phyloP scores from a whole-genome alignment of 2,329 filamentous ascomycete species.

The Trichocomaceae sp. region DNA sequence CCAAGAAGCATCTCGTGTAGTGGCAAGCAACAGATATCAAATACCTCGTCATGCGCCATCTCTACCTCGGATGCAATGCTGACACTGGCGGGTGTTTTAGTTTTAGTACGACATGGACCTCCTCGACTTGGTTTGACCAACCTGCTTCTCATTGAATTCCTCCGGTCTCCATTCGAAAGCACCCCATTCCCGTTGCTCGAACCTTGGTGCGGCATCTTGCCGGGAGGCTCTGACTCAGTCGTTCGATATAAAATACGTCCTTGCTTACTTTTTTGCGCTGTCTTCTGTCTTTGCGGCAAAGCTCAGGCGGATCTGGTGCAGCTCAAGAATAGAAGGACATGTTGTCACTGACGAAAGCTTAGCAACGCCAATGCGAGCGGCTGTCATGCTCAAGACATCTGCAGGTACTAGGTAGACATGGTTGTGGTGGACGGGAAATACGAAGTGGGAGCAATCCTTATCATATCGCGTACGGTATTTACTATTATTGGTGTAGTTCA shows the following conservation, averaged over 20 bases:
- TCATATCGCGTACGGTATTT: conserved; percentile 10
- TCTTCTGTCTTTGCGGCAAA: neutral
- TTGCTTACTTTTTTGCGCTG: neutral
- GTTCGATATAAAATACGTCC: neutral
- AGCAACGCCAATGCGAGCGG: neutral
- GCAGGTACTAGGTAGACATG: no score
- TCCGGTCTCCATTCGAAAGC: conserved; percentile 22
- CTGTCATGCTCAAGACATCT: neutral
- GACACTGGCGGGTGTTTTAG: conserved; percentile 33
- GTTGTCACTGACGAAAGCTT: neutral
- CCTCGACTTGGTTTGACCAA: conserved; percentile 14
- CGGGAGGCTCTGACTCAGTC: neutral
- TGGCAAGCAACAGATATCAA: conserved; percentile 16
- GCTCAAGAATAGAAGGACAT: conserved; percentile 1
- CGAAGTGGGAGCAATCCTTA: neutral
- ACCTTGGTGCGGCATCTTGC: conserved; percentile 25
- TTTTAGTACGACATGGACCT: neutral
- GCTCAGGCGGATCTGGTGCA: neutral
- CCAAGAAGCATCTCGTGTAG: neutral
- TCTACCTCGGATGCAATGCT: conserved; percentile 94
- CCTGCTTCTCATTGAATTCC: conserved; percentile 38
- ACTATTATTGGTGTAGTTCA: no score
- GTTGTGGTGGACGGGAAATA: neutral
- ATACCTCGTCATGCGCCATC: conserved; percentile 95
- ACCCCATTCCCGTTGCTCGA: conserved; percentile 18